Evolutionary conservation across 2,329 filamentous ascomycete genomes (phyloP).

Genomic region (Canariomyces notabilis): DNA sequence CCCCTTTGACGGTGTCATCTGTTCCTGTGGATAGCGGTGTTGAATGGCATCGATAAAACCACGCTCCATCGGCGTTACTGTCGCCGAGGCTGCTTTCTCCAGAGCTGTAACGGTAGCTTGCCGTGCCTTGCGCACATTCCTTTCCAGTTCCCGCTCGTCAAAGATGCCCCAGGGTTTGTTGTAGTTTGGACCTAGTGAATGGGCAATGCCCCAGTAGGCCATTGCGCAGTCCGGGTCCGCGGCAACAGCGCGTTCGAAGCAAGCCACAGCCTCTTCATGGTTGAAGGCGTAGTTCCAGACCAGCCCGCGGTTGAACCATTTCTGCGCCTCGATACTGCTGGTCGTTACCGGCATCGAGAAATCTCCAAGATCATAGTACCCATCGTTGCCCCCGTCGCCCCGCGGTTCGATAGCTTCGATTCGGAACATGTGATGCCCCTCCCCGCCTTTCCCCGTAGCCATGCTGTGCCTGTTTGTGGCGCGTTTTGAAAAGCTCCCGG

Average conservation of each 20-base stretch:
- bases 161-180: slow-evolving; percentile 74
- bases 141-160: slow-evolving; percentile 53
- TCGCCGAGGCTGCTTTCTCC: slow-evolving; percentile 27
- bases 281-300: slow-evolving; percentile 73
- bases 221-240: slow-evolving; percentile 53
- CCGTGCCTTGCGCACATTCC: slow-evolving; percentile 38
- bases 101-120: slow-evolving; percentile 29
- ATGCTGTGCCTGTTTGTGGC: too few species aligned
- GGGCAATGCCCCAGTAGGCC: slow-evolving; percentile 67
- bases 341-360: slow-evolving; percentile 54
- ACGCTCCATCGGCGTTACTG: slow-evolving; percentile 52
- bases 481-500: too few species aligned
- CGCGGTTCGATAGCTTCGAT: not conserved
- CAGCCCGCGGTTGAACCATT: slow-evolving; percentile 69
- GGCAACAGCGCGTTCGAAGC: slow-evolving; percentile 56
- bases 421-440: too few species aligned
- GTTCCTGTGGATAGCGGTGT: slow-evolving; percentile 53
- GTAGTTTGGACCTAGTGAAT: slow-evolving; percentile 68
- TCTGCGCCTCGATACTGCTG: slow-evolving; percentile 45
- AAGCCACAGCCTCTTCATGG: slow-evolving; percentile 63
- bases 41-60: slow-evolving; percentile 60
- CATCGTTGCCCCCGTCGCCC: slow-evolving; percentile 7
- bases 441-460: too few species aligned
- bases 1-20: slow-evolving; percentile 39
- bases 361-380: slow-evolving; percentile 59